phyloP scores from a whole-genome alignment of 768 basidiomycete species.

The Arthromyces matolae region DNA sequence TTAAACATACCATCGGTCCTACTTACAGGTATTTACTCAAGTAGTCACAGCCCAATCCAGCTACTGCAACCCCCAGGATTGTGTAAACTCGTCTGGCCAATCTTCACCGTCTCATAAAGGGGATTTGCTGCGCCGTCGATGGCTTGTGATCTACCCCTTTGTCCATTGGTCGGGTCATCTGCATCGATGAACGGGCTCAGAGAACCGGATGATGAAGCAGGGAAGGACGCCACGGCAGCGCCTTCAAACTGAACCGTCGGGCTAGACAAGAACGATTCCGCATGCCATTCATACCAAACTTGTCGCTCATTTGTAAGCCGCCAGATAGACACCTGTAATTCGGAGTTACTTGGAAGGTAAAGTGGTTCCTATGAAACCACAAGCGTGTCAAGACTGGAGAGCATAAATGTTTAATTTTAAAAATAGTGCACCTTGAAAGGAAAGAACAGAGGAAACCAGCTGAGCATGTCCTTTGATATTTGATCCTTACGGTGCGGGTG shows the following conservation, averaged over 20 bases:
- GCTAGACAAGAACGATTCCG: slow-evolving; percentile 83
- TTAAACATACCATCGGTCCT: background rate
- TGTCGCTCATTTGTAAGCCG: slow-evolving; percentile 83
- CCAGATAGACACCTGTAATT: slow-evolving; percentile 93
- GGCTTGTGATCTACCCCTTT: slow-evolving; percentile 7
- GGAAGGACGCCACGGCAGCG: background rate
- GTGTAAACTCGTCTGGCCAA: slow-evolving; percentile 90
- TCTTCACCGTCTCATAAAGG: slow-evolving; percentile 65
- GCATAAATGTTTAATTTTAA: background rate
- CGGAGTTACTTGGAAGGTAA: slow-evolving; percentile 89
- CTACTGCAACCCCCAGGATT: slow-evolving; percentile 89
- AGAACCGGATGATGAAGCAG: slow-evolving; percentile 19
- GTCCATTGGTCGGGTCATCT: slow-evolving; percentile 36
- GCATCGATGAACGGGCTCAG: slow-evolving; percentile 72
- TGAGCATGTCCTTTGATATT: slow-evolving; percentile 94
- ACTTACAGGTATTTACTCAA: too few relatives aligned
- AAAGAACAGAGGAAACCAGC: slow-evolving; percentile 98
- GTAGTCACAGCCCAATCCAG: slow-evolving; percentile 75
- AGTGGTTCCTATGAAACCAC: slow-evolving; percentile 68
- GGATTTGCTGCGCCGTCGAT: slow-evolving; percentile 8
- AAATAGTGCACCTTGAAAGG: slow-evolving; percentile 67
- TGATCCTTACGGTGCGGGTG: slow-evolving; percentile 86
- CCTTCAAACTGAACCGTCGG: slow-evolving; percentile 26
- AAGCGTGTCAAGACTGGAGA: background rate
- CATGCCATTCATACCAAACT: slow-evolving; percentile 99